A percentile compares a stretch with the other conserved stretches of the same genome.
Conservation (phyloP, 768 basidiomycete species). For the Suillus brevipes region DNA sequence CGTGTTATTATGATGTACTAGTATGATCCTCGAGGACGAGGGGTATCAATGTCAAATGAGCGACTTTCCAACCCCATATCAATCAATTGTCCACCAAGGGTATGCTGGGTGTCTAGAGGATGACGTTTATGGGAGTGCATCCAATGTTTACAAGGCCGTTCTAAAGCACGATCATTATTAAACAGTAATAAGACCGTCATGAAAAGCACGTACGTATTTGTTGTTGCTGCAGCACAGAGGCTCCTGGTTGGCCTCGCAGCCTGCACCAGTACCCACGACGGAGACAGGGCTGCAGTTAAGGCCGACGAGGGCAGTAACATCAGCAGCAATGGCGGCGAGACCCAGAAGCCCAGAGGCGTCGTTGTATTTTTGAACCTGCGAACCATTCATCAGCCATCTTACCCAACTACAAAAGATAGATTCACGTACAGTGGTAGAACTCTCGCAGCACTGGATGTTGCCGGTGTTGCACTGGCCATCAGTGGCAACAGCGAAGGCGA, state of each 20-base stretch:
- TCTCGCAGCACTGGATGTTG: neutral
- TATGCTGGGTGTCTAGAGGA: neutral
- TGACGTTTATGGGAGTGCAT: conserved; percentile 38
- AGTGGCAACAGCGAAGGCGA: conserved; percentile 4
- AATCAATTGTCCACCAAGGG: neutral
- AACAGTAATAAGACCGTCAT: no score
- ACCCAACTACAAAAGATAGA: neutral
- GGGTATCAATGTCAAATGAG: neutral
- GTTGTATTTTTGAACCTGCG: neutral
- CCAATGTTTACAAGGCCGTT: conserved; percentile 38
- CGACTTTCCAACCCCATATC: neutral
- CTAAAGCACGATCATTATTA: conserved; percentile 15
- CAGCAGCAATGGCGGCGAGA: neutral
- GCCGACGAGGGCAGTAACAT: conserved; percentile 24
- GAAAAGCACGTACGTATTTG: conserved; percentile 36
- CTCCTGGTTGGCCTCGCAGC: conserved; percentile 18
- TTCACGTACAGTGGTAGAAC: neutral
- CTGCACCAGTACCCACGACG: conserved; percentile 19
- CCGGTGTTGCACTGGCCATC: conserved; percentile 8
- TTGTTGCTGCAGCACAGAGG: conserved; percentile 50
- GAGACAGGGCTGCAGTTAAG: conserved; percentile 38
- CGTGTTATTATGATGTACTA: neutral
- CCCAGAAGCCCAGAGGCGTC: neutral
- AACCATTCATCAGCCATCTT: neutral
- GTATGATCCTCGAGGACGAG: neutral